These are phyloP conservation scores for Entomophthora muscae DNA, from an alignment of 371 early-diverging fungal genomes.

Conservation along the genomic window DNA sequence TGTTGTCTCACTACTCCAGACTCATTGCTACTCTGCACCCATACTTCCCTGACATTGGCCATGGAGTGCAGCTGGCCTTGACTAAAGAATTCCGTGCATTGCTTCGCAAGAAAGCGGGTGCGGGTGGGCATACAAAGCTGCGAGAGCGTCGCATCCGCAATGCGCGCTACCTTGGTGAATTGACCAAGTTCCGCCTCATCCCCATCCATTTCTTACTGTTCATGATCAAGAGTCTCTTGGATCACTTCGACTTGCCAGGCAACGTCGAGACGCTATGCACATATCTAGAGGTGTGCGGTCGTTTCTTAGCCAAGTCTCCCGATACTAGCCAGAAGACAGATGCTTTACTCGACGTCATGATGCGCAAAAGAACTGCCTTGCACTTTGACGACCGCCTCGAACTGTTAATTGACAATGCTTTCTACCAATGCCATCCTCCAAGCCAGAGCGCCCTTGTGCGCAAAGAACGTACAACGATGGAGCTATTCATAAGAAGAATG, in stretches of 20 bases:
- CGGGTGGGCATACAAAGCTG: constrained; percentile 17
- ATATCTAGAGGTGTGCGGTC: constrained; percentile 77
- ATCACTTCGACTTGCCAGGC: constrained; percentile 51
- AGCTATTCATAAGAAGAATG: constrained; percentile 70
- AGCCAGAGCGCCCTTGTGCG: constrained; percentile 32
- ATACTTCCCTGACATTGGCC: constrained; percentile 72
- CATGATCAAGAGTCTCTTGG: constrained; percentile 61
- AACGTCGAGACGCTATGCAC: constrained; percentile 74
- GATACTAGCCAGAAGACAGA: constrained; percentile 43
- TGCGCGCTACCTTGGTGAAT: constrained; percentile 71
- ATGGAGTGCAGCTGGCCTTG: constrained; percentile 39
- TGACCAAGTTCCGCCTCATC: constrained; percentile 77
- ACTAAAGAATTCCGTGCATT: constrained; percentile 49
- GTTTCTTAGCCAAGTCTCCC: constrained; percentile 61
- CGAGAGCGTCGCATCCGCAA: constrained; percentile 64
- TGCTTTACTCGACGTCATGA: constrained; percentile 63
- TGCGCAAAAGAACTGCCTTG: constrained; percentile 65
- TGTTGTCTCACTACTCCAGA: constrained; percentile 81
- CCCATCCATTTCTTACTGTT: constrained; percentile 66
- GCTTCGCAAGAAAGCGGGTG: constrained; percentile 39
- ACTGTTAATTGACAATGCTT: constrained; percentile 86
- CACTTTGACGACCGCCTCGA: constrained; percentile 67
- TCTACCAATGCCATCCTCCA: constrained; percentile 75
- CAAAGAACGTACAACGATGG: constrained; percentile 53
- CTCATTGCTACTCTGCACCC: constrained; percentile 70